Conservation (phyloP, 805 yeast genomes). For the Phaffomyces opuntiae region DNA sequence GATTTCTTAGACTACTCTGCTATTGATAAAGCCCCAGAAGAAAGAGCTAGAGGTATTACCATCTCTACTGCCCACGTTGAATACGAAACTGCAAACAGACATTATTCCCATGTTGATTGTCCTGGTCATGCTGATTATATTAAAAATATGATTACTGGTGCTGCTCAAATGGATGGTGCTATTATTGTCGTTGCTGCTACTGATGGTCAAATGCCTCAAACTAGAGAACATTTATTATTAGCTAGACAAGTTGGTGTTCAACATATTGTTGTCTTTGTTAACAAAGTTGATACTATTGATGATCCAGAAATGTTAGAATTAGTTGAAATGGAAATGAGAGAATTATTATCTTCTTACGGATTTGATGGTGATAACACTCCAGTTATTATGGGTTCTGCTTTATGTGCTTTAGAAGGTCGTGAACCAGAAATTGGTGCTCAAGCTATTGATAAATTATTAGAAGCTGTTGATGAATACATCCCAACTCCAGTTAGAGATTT, state of each 20-base stretch:
- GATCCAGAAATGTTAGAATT: constrained; percentile 99
- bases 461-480: constrained; percentile 87
- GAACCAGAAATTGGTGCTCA: constrained; percentile 88
- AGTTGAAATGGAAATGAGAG: constrained; percentile 99
- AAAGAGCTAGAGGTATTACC: constrained; percentile 98
- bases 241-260: constrained; percentile 99
- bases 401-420: constrained; percentile 87
- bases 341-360: constrained; percentile 81
- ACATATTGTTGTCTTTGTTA: constrained; percentile 93
- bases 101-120: constrained; percentile 96
- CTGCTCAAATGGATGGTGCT: constrained; percentile 99
- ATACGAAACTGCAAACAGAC: constrained; percentile 91
- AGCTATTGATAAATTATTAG: constrained; percentile 76
- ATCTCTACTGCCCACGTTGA: constrained; percentile 97
- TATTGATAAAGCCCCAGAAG: constrained; percentile 97
- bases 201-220: constrained; percentile 99
- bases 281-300: constrained; percentile 96
- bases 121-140: constrained; percentile 99
- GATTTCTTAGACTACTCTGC: constrained; percentile 86
- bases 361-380: constrained; percentile 98
- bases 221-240: constrained; percentile 95
- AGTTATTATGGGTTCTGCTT: constrained; percentile 96
- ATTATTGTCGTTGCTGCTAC: constrained; percentile 98
- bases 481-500: constrained; percentile 97
- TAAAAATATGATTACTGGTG: constrained; percentile 99